Percentiles rank a stretch among this genome's conserved stretches.
Conservation (phyloP, 1,139 yeast species). For the Candida glucosophila region DNA sequence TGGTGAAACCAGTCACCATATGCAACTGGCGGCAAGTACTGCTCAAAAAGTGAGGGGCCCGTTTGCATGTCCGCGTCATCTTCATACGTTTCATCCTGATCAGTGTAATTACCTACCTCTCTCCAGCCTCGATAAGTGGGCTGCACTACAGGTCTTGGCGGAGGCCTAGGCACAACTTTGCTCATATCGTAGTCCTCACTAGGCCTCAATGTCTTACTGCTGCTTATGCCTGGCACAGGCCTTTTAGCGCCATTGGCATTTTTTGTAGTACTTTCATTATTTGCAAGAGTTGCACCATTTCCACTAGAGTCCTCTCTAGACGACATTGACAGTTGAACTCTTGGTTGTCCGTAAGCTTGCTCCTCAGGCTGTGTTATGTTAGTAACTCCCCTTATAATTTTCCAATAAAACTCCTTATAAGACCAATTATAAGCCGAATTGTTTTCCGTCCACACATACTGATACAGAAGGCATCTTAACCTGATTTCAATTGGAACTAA, state of each 20-base stretch:
- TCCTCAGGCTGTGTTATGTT: too few species aligned
- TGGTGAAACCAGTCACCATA: conserved; percentile 97
- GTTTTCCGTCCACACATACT: too few species aligned
- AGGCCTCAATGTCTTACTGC: conserved; percentile 13
- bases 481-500: too few species aligned
- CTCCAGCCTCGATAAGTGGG: conserved; percentile 87
- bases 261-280: too few species aligned
- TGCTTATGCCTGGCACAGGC: conserved; percentile 5
- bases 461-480: too few species aligned
- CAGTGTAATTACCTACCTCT: conserved; percentile 84
- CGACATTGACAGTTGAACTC: too few species aligned
- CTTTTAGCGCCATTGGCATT: conserved; percentile 3
- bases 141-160: conserved; percentile 46
- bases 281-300: too few species aligned
- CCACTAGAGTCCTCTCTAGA: too few species aligned
- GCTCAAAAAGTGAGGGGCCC: conserved; percentile 61
- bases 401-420: too few species aligned
- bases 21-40: conserved; percentile 57
- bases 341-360: too few species aligned
- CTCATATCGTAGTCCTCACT: conserved; percentile 29
- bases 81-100: conserved; percentile 50
- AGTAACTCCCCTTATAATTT: too few species aligned
- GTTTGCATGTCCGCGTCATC: conserved; percentile 66
- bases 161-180: conserved; percentile 29
- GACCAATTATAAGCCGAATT: too few species aligned